phyloP scores from a whole-genome alignment of 306 rosid species.

The Cucumis sativus region Cucumber_9930_V3 NC_026661.2:4896001-4896500 shows the following conservation, averaged over 20 bases:
- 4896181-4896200: too few relatives aligned
- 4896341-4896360: neutral
- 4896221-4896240: neutral
- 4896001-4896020: too few relatives aligned
- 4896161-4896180: too few relatives aligned
- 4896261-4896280: neutral
- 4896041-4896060: neutral
- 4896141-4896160: too few relatives aligned
- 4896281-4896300: neutral
- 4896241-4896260: neutral
- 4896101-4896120: neutral
- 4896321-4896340: neutral
- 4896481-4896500: neutral
- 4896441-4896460: neutral
- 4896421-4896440: neutral
- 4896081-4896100: neutral
- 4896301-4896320: neutral
- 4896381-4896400: neutral
- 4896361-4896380: neutral
- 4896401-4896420: neutral
- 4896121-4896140: too few relatives aligned
- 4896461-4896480: neutral
- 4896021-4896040: neutral
- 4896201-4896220: too few relatives aligned
- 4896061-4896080: neutral